Base-by-base conservation (phyloP, 805 yeast genomes). In the Starmerella sirachaensis region DNA sequence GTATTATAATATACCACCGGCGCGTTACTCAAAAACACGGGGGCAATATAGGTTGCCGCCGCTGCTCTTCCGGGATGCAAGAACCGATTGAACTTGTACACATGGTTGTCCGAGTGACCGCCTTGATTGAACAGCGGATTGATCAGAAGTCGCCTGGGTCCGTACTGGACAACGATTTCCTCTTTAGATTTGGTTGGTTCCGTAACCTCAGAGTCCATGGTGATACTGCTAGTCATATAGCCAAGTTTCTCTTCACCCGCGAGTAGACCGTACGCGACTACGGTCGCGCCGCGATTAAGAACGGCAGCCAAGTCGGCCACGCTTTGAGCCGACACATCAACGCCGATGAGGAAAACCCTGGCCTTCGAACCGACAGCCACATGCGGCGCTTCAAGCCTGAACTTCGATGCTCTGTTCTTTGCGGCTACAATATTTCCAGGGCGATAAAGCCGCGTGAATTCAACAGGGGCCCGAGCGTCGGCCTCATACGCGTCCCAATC, bases 121-220 rank as follows among this genome's bases (percentile, higher is more conserved):
- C 77, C 77, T 50, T 79, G 80, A 35, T 88, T 83, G 64, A 78
- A 88, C 21, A 81, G 52, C 12, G 99, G 99, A 38, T 75, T 66
- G 36, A 88, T 78, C 11, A 72, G 68, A 56, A 82, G 76, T 52
- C 98, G 72, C 59, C 97, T 76, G 37, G 88, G 82, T 18, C 98
- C 99, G 55, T 85, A 86, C 61, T 91, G 97, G 12, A 82, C 88
- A 37, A 86, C 64, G 47, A 91, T 64, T 21, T 75, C 60, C 32
- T 82, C 93, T 50, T 78, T 78, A n/a, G 93, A 73, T 33, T 85
- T 79, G 40, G 91, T 69, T 22, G 97, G 93, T 37, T 73, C 71
- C 33, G 80, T 86, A 52, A 76, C 83, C 47, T 80, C 93, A 60
- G 88, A 93, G 86, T 95, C 85, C 21, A 91, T 70, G 49, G 78